These are phyloP conservation scores for Boletus bicolor DNA, from an alignment of 768 basidiomycete species.

Conservation along the genomic window DNA sequence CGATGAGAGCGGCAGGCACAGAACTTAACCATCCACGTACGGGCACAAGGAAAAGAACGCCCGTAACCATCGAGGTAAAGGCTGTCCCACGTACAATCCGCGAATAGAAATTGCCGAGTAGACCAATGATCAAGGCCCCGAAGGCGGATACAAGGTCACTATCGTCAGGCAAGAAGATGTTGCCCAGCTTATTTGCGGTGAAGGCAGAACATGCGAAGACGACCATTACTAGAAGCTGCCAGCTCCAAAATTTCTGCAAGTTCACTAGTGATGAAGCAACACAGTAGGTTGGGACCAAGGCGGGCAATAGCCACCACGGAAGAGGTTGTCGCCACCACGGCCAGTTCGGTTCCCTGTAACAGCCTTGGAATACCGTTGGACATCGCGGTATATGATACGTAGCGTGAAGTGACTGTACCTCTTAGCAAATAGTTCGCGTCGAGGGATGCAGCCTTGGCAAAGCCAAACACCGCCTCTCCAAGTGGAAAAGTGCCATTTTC, in stretches of 20 bases:
- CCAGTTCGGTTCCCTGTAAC: conserved; percentile 70
- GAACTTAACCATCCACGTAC: conserved; percentile 43
- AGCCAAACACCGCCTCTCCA: conserved; percentile 46
- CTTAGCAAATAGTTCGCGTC: conserved; percentile 30
- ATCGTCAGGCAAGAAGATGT: conserved; percentile 57
- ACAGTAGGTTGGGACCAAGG: conserved; percentile 77
- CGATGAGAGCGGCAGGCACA: conserved; percentile 12
- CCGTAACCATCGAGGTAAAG: conserved; percentile 89
- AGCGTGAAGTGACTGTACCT: conserved; percentile 16
- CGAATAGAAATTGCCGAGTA: conserved; percentile 82
- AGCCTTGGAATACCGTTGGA: conserved; percentile 49
- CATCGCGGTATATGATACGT: conserved; percentile 19
- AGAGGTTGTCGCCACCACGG: conserved; percentile 75
- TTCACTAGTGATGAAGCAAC: conserved; percentile 71
- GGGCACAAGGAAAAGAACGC: conserved; percentile 87
- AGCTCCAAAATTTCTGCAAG: conserved; percentile 66
- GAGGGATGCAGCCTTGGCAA: conserved; percentile 35
- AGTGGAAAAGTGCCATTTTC: conserved; percentile 45
- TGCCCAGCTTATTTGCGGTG: conserved; percentile 64
- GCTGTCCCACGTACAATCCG: conserved; percentile 74
- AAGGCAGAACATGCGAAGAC: conserved; percentile 76
- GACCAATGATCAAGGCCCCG: conserved; percentile 74
- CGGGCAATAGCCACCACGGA: conserved; percentile 78
- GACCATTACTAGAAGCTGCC: conserved; percentile 78
- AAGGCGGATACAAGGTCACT: conserved; percentile 75